Conservation (phyloP, 129 eudicot genomes). For the Ambrosia trifida region DNA sequence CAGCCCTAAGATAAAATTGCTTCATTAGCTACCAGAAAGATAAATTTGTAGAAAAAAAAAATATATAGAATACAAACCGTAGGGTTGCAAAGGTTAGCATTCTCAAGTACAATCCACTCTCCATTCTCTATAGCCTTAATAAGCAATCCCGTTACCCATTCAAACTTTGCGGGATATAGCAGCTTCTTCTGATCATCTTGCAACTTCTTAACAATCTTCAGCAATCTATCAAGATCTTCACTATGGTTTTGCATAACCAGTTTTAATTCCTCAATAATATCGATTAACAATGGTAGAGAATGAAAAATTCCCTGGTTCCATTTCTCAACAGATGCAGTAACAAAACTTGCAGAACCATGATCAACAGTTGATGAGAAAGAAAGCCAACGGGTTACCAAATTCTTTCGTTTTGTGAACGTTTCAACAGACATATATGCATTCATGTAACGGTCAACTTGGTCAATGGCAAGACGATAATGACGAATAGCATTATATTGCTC, state of each 20-base stretch:
- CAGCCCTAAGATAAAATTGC: neutral
- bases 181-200: slow-evolving; percentile 44
- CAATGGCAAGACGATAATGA: slow-evolving; percentile 59
- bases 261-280: slow-evolving; percentile 52
- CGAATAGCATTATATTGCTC: slow-evolving; percentile 92
- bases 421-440: slow-evolving; percentile 58
- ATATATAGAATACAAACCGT: slow-evolving; percentile 58
- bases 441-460: slow-evolving; percentile 64
- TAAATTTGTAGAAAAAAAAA: neutral
- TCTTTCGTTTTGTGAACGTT: slow-evolving; percentile 38
- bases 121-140: slow-evolving; percentile 91
- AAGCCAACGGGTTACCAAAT: slow-evolving; percentile 56
- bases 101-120: slow-evolving; percentile 94
- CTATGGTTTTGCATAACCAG: slow-evolving; percentile 37
- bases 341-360: slow-evolving; percentile 36
- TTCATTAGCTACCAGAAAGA: neutral
- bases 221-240: slow-evolving; percentile 55
- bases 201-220: slow-evolving; percentile 51
- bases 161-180: slow-evolving; percentile 71
- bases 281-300: slow-evolving; percentile 46
- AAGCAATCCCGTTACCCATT: slow-evolving; percentile 86
- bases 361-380: slow-evolving; percentile 52
- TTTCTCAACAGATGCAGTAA: slow-evolving; percentile 35
- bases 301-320: slow-evolving; percentile 35
- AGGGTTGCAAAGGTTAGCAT: slow-evolving; percentile 98